Percentiles rank a stretch among this genome's conserved stretches.
Evolutionary conservation across 2,329 filamentous ascomycete genomes (phyloP).

Genomic region (Microdochium paspali): DNA sequence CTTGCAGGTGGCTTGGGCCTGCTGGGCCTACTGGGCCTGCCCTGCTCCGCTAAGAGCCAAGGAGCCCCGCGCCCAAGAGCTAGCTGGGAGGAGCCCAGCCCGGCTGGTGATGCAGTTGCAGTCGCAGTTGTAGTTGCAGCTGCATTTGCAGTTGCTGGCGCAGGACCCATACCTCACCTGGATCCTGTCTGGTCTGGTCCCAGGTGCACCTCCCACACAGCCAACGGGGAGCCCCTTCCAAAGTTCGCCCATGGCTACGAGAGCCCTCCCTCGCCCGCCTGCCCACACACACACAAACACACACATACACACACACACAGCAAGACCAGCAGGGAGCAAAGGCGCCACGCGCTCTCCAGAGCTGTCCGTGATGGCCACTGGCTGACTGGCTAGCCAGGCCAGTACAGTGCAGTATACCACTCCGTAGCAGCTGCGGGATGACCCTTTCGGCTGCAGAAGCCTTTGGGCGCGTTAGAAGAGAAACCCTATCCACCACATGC

Average conservation of each 20-base stretch:
- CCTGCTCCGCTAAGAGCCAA: too few species aligned
- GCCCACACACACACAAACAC: not conserved
- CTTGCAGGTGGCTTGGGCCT: not conserved
- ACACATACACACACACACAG: not conserved
- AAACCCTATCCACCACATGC: slow-evolving; percentile 1
- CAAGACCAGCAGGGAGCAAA: not conserved
- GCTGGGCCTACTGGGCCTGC: too few species aligned
- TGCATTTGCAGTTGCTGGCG: not conserved
- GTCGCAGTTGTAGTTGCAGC: too few species aligned
- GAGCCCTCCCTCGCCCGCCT: too few species aligned
- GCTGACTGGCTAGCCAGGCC: not conserved
- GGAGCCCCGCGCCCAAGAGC: too few species aligned
- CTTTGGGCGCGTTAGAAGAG: not conserved
- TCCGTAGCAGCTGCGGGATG: not conserved
- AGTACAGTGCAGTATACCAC: not conserved
- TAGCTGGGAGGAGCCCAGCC: too few species aligned
- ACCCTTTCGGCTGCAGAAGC: not conserved
- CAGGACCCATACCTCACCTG: not conserved
- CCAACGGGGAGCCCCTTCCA: not conserved
- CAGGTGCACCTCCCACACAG: not conserved
- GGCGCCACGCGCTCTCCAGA: not conserved
- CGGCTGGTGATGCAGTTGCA: too few species aligned
- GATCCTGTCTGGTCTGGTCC: too few species aligned
- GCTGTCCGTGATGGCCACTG: not conserved
- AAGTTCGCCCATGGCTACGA: not conserved